Evolutionary conservation across 768 basidiomycete species (phyloP), one percentile per base, ranked within the genome.

Genomic region (Rhodotorula kratochvilovae): DNA sequence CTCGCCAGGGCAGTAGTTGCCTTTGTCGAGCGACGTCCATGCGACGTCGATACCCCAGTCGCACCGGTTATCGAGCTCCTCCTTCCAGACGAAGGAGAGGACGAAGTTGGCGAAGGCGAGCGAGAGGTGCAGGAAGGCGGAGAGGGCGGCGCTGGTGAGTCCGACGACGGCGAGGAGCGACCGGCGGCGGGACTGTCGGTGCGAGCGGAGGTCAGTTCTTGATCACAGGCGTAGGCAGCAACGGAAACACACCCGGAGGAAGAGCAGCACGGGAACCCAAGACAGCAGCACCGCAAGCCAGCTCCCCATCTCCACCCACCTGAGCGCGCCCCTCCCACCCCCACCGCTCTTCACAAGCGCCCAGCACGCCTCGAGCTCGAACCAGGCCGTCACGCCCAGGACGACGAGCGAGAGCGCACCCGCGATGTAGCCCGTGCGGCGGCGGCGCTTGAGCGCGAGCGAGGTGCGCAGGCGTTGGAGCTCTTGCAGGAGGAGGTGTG

Each of bases 21-120:
- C 62, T 13, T 59, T 31, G 21, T 55, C 51, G 2, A 53, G 43
- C 15, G 29, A 6, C 4, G 50, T 45, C 62, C 62, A 65, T 3
- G 50, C 29, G 27, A 70, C 63, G 51, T 61, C 68, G 31, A 65
- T n/a, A 12, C 39, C 58, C 68, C 68, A 70, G 51, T 25, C 31
- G 31, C 43, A 53, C 2, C 51, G 33, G 6, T 36, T 2, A n/a
- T 6, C 2, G 51, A 70, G 42, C 11, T 16, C 16, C 10, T 16
- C 31, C 17, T 29, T 33, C 63, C 63, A 70, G 33, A 61, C 63
- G 51, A 70, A 64, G 5, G 63, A n/a, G 33, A 70, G 68, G 33
- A 61, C 31, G 29, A 70, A 61, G 63, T 55, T 64, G 63, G 51
- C 31, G 63, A 70, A 23, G 29, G 58, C 39, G 48, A 65, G 58